A percentile compares a stretch with the other conserved stretches of the same genome.
These are phyloP conservation scores for Cystobasidium sp. DNA, from an alignment of 1,284 basidiomycete genomes.

Conservation along the genomic window DNA sequence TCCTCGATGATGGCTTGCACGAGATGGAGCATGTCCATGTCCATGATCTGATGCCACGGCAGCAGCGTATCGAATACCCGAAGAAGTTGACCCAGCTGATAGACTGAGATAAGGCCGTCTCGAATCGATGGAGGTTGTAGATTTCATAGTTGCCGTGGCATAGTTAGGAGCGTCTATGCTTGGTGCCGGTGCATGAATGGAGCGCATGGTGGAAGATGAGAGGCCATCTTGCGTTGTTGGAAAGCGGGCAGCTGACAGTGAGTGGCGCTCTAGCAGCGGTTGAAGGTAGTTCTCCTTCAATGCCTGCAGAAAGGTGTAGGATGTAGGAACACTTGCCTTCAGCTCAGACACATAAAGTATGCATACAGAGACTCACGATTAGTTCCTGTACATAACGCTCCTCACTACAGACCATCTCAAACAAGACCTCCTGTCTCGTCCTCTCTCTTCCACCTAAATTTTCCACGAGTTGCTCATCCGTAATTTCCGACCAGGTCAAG, in stretches of 20 bases:
- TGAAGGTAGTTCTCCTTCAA: conserved; percentile 93
- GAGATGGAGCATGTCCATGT: conserved; percentile 45
- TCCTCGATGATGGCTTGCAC: background rate
- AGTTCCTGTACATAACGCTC: conserved; percentile 70
- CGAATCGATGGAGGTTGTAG: conserved; percentile 37
- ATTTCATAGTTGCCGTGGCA: conserved; percentile 13
- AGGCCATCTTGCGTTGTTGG: conserved; percentile 45
- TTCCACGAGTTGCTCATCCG: conserved; percentile 89
- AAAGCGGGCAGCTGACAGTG: conserved; percentile 61
- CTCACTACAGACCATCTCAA: conserved; percentile 97
- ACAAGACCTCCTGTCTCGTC: conserved; percentile 93
- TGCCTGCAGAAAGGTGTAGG: conserved; percentile 59
- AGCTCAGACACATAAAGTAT: background rate
- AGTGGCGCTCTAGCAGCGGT: conserved; percentile 79
- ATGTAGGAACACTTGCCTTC: background rate
- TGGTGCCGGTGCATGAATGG: background rate
- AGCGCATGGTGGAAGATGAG: conserved; percentile 43
- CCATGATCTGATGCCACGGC: conserved; percentile 9
- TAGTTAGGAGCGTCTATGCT: background rate
- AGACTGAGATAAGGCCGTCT: conserved; percentile 56
- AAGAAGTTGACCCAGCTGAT: conserved; percentile 53
- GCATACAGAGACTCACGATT: conserved; percentile 34
- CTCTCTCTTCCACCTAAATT: conserved; percentile 91
- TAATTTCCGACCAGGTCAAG: conserved; percentile 91
- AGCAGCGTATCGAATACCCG: background rate